phyloP scores from a whole-genome alignment of 2,329 filamentous ascomycete species.

The Arthrobotrys pseudoclavata region DNA sequence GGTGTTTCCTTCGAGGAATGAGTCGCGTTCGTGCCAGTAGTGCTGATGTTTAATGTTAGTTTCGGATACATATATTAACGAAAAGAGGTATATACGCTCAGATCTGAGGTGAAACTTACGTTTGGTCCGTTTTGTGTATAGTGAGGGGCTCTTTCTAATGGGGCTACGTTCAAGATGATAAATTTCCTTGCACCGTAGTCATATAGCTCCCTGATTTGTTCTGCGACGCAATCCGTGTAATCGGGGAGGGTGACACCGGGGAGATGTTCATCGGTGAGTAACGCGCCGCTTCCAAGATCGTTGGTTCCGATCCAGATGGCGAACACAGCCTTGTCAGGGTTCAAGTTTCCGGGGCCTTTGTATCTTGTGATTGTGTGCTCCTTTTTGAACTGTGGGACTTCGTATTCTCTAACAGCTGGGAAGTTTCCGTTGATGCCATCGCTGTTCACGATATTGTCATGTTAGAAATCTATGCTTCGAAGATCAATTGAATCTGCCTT shows the following conservation, averaged over 20 bases:
- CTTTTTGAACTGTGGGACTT: conserved; percentile 72
- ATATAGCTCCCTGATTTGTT: conserved; percentile 75
- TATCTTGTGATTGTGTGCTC: conserved; percentile 66
- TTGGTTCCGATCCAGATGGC: conserved; percentile 86
- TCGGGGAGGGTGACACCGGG: conserved; percentile 73
- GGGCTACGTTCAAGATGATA: conserved; percentile 78
- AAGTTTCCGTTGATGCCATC: conserved; percentile 71
- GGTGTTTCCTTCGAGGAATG: conserved; percentile 48
- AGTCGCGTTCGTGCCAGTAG: conserved; percentile 52
- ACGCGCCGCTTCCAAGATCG: conserved; percentile 77
- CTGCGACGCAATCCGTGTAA: conserved; percentile 78
- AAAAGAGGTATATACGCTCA: conserved; percentile 65
- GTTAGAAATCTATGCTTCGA: not conserved
- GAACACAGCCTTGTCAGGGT: conserved; percentile 76
- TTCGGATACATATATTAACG: conserved; percentile 69
- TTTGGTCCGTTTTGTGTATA: conserved; percentile 71
- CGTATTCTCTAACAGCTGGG: conserved; percentile 75
- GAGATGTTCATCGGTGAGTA: conserved; percentile 76
- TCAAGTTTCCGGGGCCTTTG: conserved; percentile 64
- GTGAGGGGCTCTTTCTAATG: conserved; percentile 76
- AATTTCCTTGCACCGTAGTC: conserved; percentile 77
- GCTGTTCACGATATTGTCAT: conserved; percentile 64
- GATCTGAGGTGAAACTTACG: conserved; percentile 66
- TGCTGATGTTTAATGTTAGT: conserved; percentile 69
- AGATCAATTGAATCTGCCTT: not conserved